Conservation (phyloP, 768 basidiomycete genomes). For the Lentinula sp. region DNA sequence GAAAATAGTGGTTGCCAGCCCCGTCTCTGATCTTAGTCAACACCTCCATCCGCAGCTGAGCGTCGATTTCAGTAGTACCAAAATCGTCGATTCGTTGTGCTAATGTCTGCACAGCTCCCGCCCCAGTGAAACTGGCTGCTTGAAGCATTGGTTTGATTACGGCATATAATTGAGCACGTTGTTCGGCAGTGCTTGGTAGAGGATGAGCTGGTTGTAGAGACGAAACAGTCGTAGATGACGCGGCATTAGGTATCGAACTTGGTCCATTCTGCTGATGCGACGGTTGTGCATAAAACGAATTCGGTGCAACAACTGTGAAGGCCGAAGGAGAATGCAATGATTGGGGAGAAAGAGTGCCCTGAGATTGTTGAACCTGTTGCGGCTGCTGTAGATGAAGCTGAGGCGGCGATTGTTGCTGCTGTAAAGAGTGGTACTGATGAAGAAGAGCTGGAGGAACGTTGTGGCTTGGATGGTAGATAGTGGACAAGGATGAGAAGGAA, state of each 20-base stretch:
- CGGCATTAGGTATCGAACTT: slow-evolving; percentile 13
- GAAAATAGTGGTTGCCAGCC: slow-evolving; percentile 82
- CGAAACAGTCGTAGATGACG: slow-evolving; percentile 31
- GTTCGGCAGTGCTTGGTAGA: slow-evolving; percentile 41
- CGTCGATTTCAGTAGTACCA: slow-evolving; percentile 60
- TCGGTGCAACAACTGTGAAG: slow-evolving; percentile 14
- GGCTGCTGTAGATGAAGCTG: slow-evolving; percentile 15
- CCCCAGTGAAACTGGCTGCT: slow-evolving; percentile 58
- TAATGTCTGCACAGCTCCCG: slow-evolving; percentile 60
- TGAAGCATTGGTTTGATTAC: slow-evolving; percentile 53
- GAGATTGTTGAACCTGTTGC: slow-evolving; percentile 35
- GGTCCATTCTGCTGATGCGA: slow-evolving; percentile 14
- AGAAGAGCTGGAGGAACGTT: slow-evolving; percentile 10
- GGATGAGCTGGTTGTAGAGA: slow-evolving; percentile 14
- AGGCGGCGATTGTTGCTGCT: slow-evolving; percentile 25
- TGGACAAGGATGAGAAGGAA: slow-evolving; percentile 34
- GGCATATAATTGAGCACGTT: slow-evolving; percentile 46
- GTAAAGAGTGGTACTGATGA: slow-evolving; percentile 15
- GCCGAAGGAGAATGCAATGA: slow-evolving; percentile 55
- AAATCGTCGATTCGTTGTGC: slow-evolving; percentile 53
- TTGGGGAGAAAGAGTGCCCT: slow-evolving; percentile 66
- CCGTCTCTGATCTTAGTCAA: slow-evolving; percentile 77
- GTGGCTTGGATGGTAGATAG: slow-evolving; percentile 25
- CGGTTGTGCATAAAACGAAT: slow-evolving; percentile 6
- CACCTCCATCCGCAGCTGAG: slow-evolving; percentile 63